These are phyloP conservation scores for Naegleria fowleri DNA, from an alignment of 208 protist genomes.

Conservation along the genomic window DNA sequence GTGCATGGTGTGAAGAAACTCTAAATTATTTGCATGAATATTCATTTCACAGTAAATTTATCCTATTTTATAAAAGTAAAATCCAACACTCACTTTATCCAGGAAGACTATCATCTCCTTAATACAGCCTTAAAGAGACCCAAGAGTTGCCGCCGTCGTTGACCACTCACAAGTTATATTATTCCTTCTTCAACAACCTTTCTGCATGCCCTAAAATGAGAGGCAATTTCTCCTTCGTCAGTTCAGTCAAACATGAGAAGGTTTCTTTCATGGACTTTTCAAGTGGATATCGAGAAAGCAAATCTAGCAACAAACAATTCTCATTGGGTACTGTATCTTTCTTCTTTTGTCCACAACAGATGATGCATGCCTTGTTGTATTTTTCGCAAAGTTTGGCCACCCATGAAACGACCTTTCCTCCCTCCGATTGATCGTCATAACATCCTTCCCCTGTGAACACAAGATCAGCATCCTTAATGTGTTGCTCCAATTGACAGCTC, in stretches of 20 bases:
- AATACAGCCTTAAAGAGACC: too few relatives aligned
- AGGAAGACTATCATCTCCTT: too few relatives aligned
- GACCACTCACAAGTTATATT: too few relatives aligned
- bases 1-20: not conserved
- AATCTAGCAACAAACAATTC: not conserved
- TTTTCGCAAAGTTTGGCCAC: not conserved
- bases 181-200: too few relatives aligned
- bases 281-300: not conserved
- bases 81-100: too few relatives aligned
- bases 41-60: not conserved
- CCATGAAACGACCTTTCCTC: constrained; percentile 1
- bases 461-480: not conserved
- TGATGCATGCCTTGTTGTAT: not conserved
- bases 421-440: constrained; percentile 3
- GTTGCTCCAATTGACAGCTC: not conserved
- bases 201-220: not conserved
- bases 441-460: constrained; percentile 13
- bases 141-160: too few relatives aligned
- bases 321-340: not conserved
- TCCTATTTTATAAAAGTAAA: too few relatives aligned
- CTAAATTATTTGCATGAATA: not conserved
- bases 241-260: not conserved
- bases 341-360: constrained; percentile 14
- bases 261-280: not conserved
- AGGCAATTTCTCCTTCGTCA: not conserved